A percentile compares a stretch with the other conserved stretches of the same genome.
Conservation (phyloP, 2,329 filamentous ascomycete genomes). For the Fusarium sp. region DNA sequence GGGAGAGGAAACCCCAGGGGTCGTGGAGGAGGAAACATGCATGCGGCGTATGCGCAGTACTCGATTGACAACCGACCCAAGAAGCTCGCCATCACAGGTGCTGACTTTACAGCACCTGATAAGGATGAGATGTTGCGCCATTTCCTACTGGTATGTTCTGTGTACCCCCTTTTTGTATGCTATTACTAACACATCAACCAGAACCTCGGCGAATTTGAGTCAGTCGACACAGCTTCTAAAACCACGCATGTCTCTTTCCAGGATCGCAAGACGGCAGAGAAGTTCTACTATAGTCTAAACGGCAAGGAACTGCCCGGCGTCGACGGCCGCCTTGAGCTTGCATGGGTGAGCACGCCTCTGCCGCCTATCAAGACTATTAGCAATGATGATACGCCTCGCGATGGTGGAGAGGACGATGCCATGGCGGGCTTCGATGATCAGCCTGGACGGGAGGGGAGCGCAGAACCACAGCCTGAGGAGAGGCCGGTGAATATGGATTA, state of each 20-base stretch:
- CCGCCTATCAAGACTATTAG: constrained; percentile 36
- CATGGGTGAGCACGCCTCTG: constrained; percentile 64
- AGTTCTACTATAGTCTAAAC: constrained; percentile 69
- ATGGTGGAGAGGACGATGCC: constrained; percentile 37
- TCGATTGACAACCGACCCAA: constrained; percentile 82
- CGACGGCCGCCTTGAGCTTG: constrained; percentile 70
- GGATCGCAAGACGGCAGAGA: constrained; percentile 77
- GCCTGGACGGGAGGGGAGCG: constrained; percentile 15
- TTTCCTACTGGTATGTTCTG: constrained; percentile 72
- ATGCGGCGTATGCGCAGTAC: constrained; percentile 69
- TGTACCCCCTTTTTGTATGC: neutral
- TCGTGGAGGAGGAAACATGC: constrained; percentile 59
- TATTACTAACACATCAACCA: constrained; percentile 43
- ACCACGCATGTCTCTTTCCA: constrained; percentile 70
- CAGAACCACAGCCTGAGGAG: constrained; percentile 42
- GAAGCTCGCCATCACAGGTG: constrained; percentile 71
- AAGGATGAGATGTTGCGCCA: constrained; percentile 78
- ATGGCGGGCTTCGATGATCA: constrained; percentile 42
- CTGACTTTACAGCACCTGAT: constrained; percentile 69
- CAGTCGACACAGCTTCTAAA: constrained; percentile 61
- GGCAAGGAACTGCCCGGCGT: constrained; percentile 70
- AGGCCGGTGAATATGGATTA: constrained; percentile 62
- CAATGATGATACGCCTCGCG: constrained; percentile 11
- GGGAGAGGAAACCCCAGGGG: constrained; percentile 56
- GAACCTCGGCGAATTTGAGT: constrained; percentile 72